These are phyloP conservation scores for Penicillium glabrum DNA, from an alignment of 2,329 filamentous ascomycete species.

Conservation along the genomic window DNA sequence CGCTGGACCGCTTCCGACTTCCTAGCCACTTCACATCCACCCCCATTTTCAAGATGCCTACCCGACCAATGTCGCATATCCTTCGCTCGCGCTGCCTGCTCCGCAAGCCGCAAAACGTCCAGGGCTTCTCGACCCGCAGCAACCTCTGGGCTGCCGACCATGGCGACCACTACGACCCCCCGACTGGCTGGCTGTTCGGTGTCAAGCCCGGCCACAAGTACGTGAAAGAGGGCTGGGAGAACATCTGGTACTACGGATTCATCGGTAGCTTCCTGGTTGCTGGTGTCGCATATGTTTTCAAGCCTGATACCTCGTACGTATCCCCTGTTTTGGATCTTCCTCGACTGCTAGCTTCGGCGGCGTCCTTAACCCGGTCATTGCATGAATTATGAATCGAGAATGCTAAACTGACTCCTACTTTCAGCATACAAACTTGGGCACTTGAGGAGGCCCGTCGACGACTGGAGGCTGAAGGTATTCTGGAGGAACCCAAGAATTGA, in stretches of 20 bases:
- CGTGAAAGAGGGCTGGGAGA: slow-evolving; percentile 96
- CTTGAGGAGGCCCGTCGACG: slow-evolving; percentile 93
- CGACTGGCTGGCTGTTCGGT: slow-evolving; percentile 88
- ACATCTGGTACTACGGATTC: slow-evolving; percentile 79
- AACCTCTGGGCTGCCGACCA: slow-evolving; percentile 51
- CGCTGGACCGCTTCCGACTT: slow-evolving; percentile 5
- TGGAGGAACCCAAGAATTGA: slow-evolving; percentile 71
- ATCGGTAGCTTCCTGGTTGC: slow-evolving; percentile 73
- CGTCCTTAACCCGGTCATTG: background rate
- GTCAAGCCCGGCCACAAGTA: slow-evolving; percentile 94
- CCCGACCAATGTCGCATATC: slow-evolving; percentile 38
- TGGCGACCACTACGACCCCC: slow-evolving; percentile 83
- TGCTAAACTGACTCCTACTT: slow-evolving; percentile 27
- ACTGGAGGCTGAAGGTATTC: slow-evolving; percentile 92
- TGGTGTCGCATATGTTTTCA: slow-evolving; percentile 84
- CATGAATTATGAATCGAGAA: background rate
- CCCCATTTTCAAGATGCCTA: slow-evolving; percentile 38
- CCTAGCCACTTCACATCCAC: slow-evolving; percentile 9
- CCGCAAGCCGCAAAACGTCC: slow-evolving; percentile 35
- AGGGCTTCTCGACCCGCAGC: slow-evolving; percentile 44
- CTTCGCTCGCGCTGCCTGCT: slow-evolving; percentile 42
- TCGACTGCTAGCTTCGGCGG: background rate
- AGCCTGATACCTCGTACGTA: slow-evolving; percentile 97
- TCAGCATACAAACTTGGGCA: slow-evolving; percentile 98
- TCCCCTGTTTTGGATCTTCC: background rate